A percentile compares a stretch with the other conserved stretches of the same genome.
Evolutionary conservation across 2,329 filamentous ascomycete genomes (phyloP).

Genomic region (Trichoderma cornu-damae): DNA sequence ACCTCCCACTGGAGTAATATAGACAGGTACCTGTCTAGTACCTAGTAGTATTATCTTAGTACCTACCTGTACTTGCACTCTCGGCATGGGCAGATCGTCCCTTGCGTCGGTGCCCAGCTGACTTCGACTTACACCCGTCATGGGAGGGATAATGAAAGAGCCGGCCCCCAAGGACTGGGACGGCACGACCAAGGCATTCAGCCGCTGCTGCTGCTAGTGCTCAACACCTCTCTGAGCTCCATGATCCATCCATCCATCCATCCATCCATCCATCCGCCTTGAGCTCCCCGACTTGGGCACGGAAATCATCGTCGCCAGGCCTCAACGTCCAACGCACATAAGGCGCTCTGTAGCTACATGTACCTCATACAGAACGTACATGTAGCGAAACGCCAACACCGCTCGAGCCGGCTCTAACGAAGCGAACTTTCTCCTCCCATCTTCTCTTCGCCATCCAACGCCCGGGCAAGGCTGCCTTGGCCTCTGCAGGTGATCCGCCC

Average conservation of each 20-base stretch:
- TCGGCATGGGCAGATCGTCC: not conserved
- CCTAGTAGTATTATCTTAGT: no score
- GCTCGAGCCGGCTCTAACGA: not conserved
- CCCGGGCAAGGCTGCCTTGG: constrained; percentile 6
- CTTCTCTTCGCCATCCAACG: no score
- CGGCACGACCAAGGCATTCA: no score
- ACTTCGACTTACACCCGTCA: constrained; percentile 11
- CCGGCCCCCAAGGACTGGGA: not conserved
- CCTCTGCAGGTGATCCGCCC: constrained; percentile 12
- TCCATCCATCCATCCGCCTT: no score
- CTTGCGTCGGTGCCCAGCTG: not conserved
- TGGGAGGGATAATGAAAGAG: not conserved
- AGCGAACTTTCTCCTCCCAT: not conserved
- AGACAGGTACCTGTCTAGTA: no score
- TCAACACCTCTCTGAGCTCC: not conserved
- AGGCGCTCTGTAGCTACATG: not conserved
- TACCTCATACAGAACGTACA: not conserved
- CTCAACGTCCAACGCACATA: not conserved
- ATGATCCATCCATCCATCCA: no score
- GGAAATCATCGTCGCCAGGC: not conserved
- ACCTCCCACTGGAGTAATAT: no score
- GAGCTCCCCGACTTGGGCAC: no score
- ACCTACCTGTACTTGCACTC: not conserved
- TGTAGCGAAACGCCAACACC: not conserved
- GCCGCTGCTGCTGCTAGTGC: not conserved